Evolutionary conservation across 139 green algal genomes (phyloP).

Genomic region (Auxenochlorella protothecoides): DNA sequence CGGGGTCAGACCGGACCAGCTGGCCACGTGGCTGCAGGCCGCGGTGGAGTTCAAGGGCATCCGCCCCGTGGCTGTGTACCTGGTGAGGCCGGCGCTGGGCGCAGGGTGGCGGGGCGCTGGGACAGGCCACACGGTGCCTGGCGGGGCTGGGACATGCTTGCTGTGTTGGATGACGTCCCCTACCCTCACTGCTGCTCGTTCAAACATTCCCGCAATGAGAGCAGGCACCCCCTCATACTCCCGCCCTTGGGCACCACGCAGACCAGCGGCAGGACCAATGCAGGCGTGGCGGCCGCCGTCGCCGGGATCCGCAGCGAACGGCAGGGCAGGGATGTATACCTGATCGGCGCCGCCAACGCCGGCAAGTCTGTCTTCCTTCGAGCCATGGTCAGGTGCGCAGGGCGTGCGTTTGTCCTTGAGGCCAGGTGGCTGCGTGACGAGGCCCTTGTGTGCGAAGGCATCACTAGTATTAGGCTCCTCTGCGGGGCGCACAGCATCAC

Average conservation of each 20-base stretch:
- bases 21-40: conserved; percentile 66
- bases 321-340: conserved; percentile 80
- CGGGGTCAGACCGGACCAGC: conserved; percentile 25
- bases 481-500: too few relatives aligned
- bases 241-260: not conserved
- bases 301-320: conserved; percentile 52
- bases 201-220: too few relatives aligned
- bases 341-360: conserved; percentile 92
- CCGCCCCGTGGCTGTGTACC: conserved; percentile 47
- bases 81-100: conserved; percentile 41
- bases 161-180: too few relatives aligned
- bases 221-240: not conserved
- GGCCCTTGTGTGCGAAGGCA: too few relatives aligned
- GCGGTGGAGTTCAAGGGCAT: conserved; percentile 48
- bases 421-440: not conserved
- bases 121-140: too few relatives aligned
- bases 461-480: too few relatives aligned
- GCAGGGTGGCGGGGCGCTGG: not conserved
- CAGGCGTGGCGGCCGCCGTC: conserved; percentile 39
- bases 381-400: conserved; percentile 28
- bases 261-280: conserved; percentile 11
- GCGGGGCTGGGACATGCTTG: too few relatives aligned
- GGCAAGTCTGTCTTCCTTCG: conserved; percentile 92
- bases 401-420: not conserved
- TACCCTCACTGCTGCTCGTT: too few relatives aligned